phyloP scores from a whole-genome alignment of 2,329 filamentous ascomycete genomes.

The Chaetomiaceae sp. region DNA sequence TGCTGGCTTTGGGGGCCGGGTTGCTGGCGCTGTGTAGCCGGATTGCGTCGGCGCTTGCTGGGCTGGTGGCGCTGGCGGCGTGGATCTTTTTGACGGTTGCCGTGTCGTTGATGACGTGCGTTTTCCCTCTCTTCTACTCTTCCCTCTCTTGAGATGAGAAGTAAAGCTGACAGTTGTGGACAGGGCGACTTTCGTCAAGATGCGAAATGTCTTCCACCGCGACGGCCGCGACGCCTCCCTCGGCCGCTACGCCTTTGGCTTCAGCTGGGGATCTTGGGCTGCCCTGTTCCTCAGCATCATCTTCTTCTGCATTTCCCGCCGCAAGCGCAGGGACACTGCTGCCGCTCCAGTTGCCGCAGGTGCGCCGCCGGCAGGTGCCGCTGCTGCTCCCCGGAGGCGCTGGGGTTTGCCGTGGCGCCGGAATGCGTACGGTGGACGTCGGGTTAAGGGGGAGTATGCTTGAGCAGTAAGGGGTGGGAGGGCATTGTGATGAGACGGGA shows the following conservation, averaged over 20 bases:
- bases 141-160: conserved; percentile 12
- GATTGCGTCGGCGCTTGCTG: conserved; percentile 64
- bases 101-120: conserved; percentile 72
- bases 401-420: conserved; percentile 41
- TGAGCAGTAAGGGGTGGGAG: not conserved
- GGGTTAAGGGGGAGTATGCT: conserved; percentile 66
- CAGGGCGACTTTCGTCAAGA: conserved; percentile 61
- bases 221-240: conserved; percentile 55
- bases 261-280: conserved; percentile 69
- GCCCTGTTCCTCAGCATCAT: conserved; percentile 62
- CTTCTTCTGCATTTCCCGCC: conserved; percentile 62
- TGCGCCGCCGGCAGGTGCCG: not conserved
- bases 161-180: conserved; percentile 14
- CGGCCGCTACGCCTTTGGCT: conserved; percentile 67
- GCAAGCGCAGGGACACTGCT: conserved; percentile 28
- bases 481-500: not conserved
- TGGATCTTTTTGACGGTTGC: conserved; percentile 66
- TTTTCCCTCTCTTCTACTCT: not conserved
- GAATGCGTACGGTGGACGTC: conserved; percentile 52
- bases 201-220: conserved; percentile 60
- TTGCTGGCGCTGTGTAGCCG: conserved; percentile 68
- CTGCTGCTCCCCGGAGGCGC: conserved; percentile 21
- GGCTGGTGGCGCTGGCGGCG: conserved; percentile 52
- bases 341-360: not conserved
- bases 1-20: conserved; percentile 61